Base-by-base conservation (phyloP, 768 basidiomycete genomes). In the Serpula lacrymans region DNA sequence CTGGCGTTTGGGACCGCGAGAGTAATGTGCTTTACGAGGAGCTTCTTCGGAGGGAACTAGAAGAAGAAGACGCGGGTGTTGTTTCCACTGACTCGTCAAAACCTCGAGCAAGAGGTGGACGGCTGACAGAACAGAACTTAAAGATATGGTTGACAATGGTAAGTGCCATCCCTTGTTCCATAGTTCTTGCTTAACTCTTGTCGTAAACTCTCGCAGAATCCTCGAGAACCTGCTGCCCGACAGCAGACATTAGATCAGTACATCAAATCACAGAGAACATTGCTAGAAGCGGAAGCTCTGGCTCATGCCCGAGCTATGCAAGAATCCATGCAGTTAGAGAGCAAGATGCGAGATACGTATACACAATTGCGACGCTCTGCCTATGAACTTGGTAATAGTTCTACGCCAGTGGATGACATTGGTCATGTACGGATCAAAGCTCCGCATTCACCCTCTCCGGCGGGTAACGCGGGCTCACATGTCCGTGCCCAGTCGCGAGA, bases 1-100 rank as follows among this genome's bases (percentile, higher is more conserved):
- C 83, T 8, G 90, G 92, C 1, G 76, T 87, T 6, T 99, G 96
- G 96, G 90, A 88, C 0, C 75, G 96, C 27, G 84, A 84, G 47
- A 93, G 90, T 55, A 95, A 99, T 57, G 78, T 72, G 9, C 68
- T 76, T 22, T 95, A 76, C 42, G 78, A 88, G 27, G 94, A 98
- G 28, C 67, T 94, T 17, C 67, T 82, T 45, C 67, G 71, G 45
- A 70, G 81, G 47, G 92, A 94, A 52, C 65, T 70, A 24, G 85
- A 88, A 36, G 88, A 88, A 41, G 80, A 80, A 48, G 65, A 62
- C 0, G 62, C 64, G 5, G 80, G 82, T 12, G 48, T 71, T 6
- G 52, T 74, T 5, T 46, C 61, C 43, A 69, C 65, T 44, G 80
- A 80, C 50, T 67, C 70, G 69, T 21, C 69, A 65, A 41, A 82